Base-by-base conservation (phyloP, 78 protist species). In the Dictyostelium purpureum region DNA sequence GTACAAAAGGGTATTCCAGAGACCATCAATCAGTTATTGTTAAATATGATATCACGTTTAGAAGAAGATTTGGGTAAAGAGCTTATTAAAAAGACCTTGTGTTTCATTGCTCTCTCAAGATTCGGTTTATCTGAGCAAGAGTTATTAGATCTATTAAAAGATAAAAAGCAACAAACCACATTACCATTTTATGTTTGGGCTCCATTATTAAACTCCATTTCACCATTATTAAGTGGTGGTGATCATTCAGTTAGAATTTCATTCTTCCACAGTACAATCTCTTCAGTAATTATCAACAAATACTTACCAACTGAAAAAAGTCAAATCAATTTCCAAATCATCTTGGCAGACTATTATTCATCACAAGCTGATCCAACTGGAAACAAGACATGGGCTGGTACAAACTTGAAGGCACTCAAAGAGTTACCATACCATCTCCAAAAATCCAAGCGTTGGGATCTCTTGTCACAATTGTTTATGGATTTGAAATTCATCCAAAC, bases 51-150 rank as follows among this genome's bases (percentile, higher is more conserved):
- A 10, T 21, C 54, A 0, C 90, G 90, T 83, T 28, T 83, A 0
- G 90, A 83, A 33, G 80, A 67, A 1, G 90, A 83, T 57, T 52
- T 83, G 33, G 90, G 90, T 21, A 83, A 71, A 49, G 90, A 83
- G 12, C 56, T 83, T 11, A 83, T 83, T 31, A 67, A 56, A 21
- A 83, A 71, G 49, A 83, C 90, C 2, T 59, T 83, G 14, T 83
- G 90, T 24, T 83, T 54, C 14, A 83, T 83, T 83, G 90, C 81
- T 18, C 21, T 70, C 11, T 52, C 73, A 1, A 31, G 90, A 42
- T 83, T 52, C 71, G 90, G 90, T 70, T 43, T 83, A 42, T 7
- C 40, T 4, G 90, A 83, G 16, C n/a, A 56, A 2, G 90, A 83
- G 19, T 42, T 83, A 14, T 42, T 83, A 26, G 80, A 74, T 28